Evolutionary conservation across 345 rosid genomes (phyloP), one percentile per base, ranked within the genome.

Genomic region (Adansonia digitata): DNA sequence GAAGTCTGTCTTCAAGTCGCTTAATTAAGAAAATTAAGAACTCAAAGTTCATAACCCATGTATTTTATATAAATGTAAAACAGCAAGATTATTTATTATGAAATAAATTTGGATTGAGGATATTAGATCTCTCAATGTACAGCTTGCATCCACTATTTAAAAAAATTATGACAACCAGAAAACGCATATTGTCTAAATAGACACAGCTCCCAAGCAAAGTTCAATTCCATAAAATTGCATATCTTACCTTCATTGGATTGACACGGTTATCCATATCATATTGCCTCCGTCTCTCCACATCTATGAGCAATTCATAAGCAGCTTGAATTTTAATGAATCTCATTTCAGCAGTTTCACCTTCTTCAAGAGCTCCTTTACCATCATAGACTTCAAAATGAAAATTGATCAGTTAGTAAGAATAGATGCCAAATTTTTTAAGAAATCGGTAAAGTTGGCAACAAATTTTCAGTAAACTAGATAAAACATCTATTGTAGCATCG

Each of bases 281-380:
- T 49, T 90, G 88, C 78, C 85, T 83, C 67, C 89, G 84, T 74
- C 86, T 87, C 20, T 90, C 98, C 29, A 74, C 86, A 79, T 92
- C 97, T 85, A 91, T 81, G 17, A 95, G 96, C 85, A 95, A 78
- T 84, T 95, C 99, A 60, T 95, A 95, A 27, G 99, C 99, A 52
- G 97, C 99, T 77, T 95, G 99, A 81, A 95, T 92, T 89, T 91
- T 95, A 69, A 95, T 95, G 88, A 95, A 95, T 83, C 97, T 91
- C 71, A 87, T 78, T 90, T 92, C 99, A 65, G 99, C 94, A 24
- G 98, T 90, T 80, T 92, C 99, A 78, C 97, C 99, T 86, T 91
- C 89, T 77, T 90, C 96, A 76, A 95, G 97, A 2, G 86, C 85
- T 67, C 97, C 99, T 82, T 84, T 89, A 42, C 99, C 98, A 81